Conservation (phyloP, 495 filamentous ascomycete genomes). For the Aspergillus biplanus region DNA sequence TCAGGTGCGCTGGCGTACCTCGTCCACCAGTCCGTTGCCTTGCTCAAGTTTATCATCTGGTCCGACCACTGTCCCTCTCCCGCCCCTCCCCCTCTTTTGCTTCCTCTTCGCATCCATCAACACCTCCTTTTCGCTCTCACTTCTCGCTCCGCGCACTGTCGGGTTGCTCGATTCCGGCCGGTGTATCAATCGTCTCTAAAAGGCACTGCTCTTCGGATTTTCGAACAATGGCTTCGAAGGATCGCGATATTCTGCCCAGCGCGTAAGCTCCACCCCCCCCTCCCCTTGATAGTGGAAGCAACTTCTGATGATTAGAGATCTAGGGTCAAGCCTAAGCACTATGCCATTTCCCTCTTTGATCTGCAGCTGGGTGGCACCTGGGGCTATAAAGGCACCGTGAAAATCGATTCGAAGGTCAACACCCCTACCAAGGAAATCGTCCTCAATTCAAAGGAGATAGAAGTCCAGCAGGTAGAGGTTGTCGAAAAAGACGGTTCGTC, state of each 20-base stretch:
- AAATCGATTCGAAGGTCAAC: conserved; percentile 62
- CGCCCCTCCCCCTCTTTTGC: conserved; percentile 23
- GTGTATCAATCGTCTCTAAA: conserved; percentile 21
- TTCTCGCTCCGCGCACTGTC: conserved; percentile 28
- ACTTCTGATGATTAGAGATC: background rate
- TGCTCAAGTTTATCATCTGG: conserved; percentile 30
- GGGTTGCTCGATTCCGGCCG: conserved; percentile 24
- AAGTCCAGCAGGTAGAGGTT: conserved; percentile 42
- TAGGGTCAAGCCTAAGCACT: conserved; percentile 82
- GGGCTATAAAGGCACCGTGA: conserved; percentile 81
- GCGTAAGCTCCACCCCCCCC: conserved; percentile 40
- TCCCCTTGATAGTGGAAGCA: too few relatives aligned
- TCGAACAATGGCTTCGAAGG: conserved; percentile 49
- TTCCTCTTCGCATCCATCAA: conserved; percentile 15
- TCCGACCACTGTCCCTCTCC: conserved; percentile 30
- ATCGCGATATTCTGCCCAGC: conserved; percentile 58
- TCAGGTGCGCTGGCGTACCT: conserved; percentile 35
- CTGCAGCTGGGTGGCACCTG: conserved; percentile 73
- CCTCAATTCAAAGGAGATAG: conserved; percentile 64
- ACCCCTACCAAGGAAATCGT: conserved; percentile 70
- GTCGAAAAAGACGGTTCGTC: conserved; percentile 38
- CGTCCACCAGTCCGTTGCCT: conserved; percentile 25
- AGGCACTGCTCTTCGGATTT: conserved; percentile 45
- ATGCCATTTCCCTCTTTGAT: conserved; percentile 79
- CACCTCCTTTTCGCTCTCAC: conserved; percentile 32